Base-by-base conservation (phyloP, 768 basidiomycete genomes). In the Cubamyces sp. region DNA sequence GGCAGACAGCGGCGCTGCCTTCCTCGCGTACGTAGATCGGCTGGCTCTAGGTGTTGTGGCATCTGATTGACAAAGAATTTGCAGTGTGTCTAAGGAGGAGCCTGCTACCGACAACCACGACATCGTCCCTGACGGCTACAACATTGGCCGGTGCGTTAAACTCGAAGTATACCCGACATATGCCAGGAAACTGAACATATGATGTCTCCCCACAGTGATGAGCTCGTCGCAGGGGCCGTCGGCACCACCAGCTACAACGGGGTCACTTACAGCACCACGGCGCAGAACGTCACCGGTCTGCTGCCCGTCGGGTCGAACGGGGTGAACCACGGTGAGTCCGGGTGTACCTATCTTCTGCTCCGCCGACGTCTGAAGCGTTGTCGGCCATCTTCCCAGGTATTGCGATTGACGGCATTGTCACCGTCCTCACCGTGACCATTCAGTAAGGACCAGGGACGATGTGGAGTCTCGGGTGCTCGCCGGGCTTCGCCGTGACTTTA, bases 381-480 rank as follows among this genome's bases (percentile, higher is more conserved):
- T 25, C 19, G 23, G 23, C 21, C 46, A 19, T 19, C 46, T 21
- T 34, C 12, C 54, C 64, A 86, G 86, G 76, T 30, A 89, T 87
- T 54, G 80, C 87, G 3, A 79, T 80, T 39, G 86, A 87, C 68
- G 86, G 87, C 46, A 76, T 81, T 37, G 81, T 83, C 18, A 79
- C 79, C 1, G 68, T 87, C 23, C 73, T 88, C 57, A 87, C 83
- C 2, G 81, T 87, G 19, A 80, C 74, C 3, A 80, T 83, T 28
- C 43, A 73, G 47, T 77, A 21, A 21, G 3, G 11, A 2, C 3
- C 16, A 11, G 3, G 48, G 9, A 16, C 14, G 26, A 14, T 18
- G 15, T 1, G 26, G 4, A 21, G 9, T 47, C 19, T 47, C 12
- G 23, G 12, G 14, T 43, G 5, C 18, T 23, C 25, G 19, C 23